Evolutionary conservation across 208 protist genomes (phyloP).

Genomic region (Vickermania spadyakhi): DNA sequence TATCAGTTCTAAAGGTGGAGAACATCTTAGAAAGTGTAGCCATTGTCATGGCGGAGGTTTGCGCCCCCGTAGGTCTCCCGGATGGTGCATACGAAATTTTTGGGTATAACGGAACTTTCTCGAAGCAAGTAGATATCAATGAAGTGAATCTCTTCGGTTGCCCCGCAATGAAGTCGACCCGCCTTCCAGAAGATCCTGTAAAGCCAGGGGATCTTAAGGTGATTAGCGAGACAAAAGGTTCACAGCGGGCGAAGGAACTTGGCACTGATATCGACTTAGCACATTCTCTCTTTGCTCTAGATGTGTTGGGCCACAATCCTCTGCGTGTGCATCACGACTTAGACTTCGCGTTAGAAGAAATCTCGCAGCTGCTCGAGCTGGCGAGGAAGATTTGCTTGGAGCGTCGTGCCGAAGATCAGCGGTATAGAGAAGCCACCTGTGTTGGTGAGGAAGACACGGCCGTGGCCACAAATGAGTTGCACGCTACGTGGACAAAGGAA

Average conservation of each 20-base stretch:
- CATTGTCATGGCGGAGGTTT: slow-evolving; percentile 6
- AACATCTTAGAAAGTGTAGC: slow-evolving; percentile 16
- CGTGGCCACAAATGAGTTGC: not conserved
- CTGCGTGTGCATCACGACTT: slow-evolving; percentile 16
- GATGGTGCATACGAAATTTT: not conserved
- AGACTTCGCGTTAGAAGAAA: slow-evolving; percentile 13
- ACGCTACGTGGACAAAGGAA: slow-evolving; percentile 1
- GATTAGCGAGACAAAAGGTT: not conserved
- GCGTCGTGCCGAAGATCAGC: slow-evolving; percentile 9
- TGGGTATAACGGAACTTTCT: not conserved
- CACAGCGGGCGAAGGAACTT: not conserved
- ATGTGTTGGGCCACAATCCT: slow-evolving; percentile 10
- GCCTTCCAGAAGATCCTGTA: not conserved
- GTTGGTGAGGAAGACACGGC: not conserved
- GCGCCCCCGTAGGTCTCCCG: slow-evolving; percentile 10
- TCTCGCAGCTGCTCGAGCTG: slow-evolving; percentile 6
- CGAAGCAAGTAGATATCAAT: not conserved
- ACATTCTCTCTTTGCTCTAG: slow-evolving; percentile 11
- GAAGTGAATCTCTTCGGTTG: not conserved
- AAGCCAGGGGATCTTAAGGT: not conserved
- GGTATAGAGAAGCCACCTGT: slow-evolving; percentile 9
- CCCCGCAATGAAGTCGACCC: not conserved
- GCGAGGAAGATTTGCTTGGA: slow-evolving; percentile 6
- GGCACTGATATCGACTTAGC: slow-evolving; percentile 4
- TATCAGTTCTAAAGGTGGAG: slow-evolving; percentile 13